Evolutionary conservation across 2,329 filamentous ascomycete genomes (phyloP).

Genomic region (Mycogone perniciosa): DNA sequence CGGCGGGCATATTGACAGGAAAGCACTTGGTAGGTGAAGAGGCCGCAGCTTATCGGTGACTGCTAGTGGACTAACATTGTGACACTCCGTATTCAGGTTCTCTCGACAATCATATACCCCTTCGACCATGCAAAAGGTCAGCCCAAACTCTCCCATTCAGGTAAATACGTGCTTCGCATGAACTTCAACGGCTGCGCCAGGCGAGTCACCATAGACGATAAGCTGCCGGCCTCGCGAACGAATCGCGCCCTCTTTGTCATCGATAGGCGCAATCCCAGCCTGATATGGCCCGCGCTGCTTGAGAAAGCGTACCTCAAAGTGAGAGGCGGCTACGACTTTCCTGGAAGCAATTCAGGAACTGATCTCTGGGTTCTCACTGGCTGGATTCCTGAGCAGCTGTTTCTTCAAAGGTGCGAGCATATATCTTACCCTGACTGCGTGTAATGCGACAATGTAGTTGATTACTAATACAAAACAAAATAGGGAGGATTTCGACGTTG

Average conservation of each 20-base stretch:
- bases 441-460: neutral
- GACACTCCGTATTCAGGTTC: conserved; percentile 43
- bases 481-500: conserved; percentile 70
- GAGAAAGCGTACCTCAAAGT: conserved; percentile 97
- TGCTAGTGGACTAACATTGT: neutral
- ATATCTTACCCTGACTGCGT: conserved; percentile 11
- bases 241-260: conserved; percentile 77
- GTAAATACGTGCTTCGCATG: conserved; percentile 87
- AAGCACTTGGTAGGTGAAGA: conserved; percentile 54
- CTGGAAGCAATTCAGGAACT: conserved; percentile 93
- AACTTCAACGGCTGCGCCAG: conserved; percentile 94
- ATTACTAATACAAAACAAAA: conserved; percentile 6
- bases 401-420: conserved; percentile 60
- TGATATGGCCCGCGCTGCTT: conserved; percentile 85
- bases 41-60: neutral
- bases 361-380: conserved; percentile 89
- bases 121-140: conserved; percentile 52
- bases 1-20: conserved; percentile 61
- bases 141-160: conserved; percentile 65
- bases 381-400: conserved; percentile 95
- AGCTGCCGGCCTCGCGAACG: conserved; percentile 70
- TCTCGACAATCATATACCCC: conserved; percentile 69
- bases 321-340: conserved; percentile 93
- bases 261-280: conserved; percentile 71
- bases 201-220: conserved; percentile 82